Percentiles rank a stretch among this genome's conserved stretches.
Conservation (phyloP, 345 rosid genomes). For the Lumnitzera racemosa region DNA sequence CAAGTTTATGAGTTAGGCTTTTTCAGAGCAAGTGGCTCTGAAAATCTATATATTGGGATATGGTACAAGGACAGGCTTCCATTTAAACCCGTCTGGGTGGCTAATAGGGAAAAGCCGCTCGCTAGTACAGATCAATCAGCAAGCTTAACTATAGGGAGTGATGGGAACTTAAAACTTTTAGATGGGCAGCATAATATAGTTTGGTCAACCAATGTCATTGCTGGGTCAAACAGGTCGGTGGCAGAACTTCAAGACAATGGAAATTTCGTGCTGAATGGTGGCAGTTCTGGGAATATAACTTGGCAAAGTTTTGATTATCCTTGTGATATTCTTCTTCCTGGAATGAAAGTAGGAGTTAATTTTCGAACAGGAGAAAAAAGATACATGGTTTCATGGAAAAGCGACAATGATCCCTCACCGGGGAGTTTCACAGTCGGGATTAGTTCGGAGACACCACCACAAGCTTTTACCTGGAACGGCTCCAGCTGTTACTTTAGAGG, state of each 20-base stretch:
- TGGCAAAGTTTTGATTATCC: constrained; percentile 39
- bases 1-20: constrained; percentile 10
- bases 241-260: constrained; percentile 17
- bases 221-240: not conserved
- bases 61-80: not conserved
- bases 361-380: constrained; percentile 4
- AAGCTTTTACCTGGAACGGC: constrained; percentile 10
- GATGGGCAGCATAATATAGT: constrained; percentile 3
- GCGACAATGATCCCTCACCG: constrained; percentile 19
- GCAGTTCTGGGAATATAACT: not conserved
- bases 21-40: not conserved
- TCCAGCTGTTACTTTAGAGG: not conserved
- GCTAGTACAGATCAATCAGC: constrained; percentile 6
- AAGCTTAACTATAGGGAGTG: constrained; percentile 6
- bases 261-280: constrained; percentile 19
- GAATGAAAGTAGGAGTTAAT: constrained; percentile 31
- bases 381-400: constrained; percentile 24
- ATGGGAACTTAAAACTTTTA: constrained; percentile 10
- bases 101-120: constrained; percentile 28
- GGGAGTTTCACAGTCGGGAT: constrained; percentile 19
- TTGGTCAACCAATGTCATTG: constrained; percentile 17
- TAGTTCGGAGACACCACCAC: constrained; percentile 14
- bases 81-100: constrained; percentile 26
- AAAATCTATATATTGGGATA: constrained; percentile 1
- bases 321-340: constrained; percentile 24